phyloP scores from a whole-genome alignment of 352 stramenopile genomes.

The Pythium rhizo-oryzae region DNA sequence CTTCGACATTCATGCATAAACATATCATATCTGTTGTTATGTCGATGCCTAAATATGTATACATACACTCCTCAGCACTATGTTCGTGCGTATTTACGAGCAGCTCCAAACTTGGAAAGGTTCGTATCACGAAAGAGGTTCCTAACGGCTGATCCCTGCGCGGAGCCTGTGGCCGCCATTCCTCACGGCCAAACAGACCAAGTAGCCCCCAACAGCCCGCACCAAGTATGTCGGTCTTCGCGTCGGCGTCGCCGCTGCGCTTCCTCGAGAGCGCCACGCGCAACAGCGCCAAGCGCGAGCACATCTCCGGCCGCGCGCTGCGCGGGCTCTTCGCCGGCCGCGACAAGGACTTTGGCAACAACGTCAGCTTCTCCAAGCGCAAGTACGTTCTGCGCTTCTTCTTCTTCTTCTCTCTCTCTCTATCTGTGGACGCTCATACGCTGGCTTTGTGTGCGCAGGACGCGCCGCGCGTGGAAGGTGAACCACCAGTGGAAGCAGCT shows the following conservation, averaged over 20 bases:
- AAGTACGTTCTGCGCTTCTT: slow-evolving; percentile 43
- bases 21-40: too few relatives aligned
- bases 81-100: background rate
- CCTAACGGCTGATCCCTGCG: background rate
- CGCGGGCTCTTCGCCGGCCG: slow-evolving; percentile 94
- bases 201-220: background rate
- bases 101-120: background rate
- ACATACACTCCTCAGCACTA: background rate
- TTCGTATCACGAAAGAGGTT: background rate
- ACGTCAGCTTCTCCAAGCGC: slow-evolving; percentile 93
- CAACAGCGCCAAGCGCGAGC: slow-evolving; percentile 54
- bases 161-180: background rate
- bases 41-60: background rate
- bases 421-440: background rate
- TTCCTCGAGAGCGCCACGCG: slow-evolving; percentile 69
- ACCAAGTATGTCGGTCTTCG: slow-evolving; percentile 38
- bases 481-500: slow-evolving; percentile 91
- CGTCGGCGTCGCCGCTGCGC: slow-evolving; percentile 42
- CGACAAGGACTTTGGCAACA: slow-evolving; percentile 95
- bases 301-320: slow-evolving; percentile 73
- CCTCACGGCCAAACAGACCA: background rate
- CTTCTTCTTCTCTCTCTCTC: background rate
- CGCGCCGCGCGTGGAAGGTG: slow-evolving; percentile 92
- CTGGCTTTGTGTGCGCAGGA: slow-evolving; percentile 35
- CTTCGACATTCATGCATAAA: too few relatives aligned